phyloP scores from a whole-genome alignment of 345 rosid species.

The Sapria himalayana region DNA sequence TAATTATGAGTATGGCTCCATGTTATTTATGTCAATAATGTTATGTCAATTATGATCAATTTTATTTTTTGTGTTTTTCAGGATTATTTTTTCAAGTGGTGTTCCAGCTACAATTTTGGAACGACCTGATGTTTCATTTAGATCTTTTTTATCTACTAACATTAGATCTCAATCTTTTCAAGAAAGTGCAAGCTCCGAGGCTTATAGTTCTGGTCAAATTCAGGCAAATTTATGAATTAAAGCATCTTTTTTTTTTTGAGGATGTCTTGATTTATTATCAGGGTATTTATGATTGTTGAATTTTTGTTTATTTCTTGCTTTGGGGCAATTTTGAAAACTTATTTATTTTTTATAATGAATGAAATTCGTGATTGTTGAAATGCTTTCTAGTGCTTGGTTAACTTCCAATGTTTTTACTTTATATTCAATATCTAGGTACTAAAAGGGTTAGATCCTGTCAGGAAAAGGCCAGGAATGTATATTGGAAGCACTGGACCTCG shows the following conservation, averaged over 20 bases:
- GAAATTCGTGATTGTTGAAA: too few species aligned
- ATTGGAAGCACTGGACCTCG: conserved; percentile 97
- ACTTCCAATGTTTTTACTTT: too few species aligned
- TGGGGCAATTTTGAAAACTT: too few species aligned
- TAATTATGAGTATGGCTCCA: too few species aligned
- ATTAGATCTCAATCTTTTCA: conserved; percentile 32
- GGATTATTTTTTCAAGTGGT: conserved; percentile 25
- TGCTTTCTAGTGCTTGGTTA: too few species aligned
- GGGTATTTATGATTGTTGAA: too few species aligned
- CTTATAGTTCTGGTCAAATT: conserved; percentile 76
- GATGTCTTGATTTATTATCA: too few species aligned
- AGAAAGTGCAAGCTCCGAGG: conserved; percentile 30
- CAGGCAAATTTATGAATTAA: conserved; percentile 26
- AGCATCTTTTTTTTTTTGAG: too few species aligned
- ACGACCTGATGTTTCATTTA: conserved; percentile 20
- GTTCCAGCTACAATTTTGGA: conserved; percentile 12
- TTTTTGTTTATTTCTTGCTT: too few species aligned
- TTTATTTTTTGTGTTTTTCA: conserved; percentile 15
- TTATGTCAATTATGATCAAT: too few species aligned
- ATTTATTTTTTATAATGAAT: too few species aligned
- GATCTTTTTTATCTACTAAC: conserved; percentile 48
- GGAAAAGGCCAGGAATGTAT: conserved; percentile 98
- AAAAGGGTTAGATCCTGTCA: conserved; percentile 92
- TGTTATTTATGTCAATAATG: too few species aligned
- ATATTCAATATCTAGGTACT: conserved; percentile 37